A percentile compares a stretch with the other conserved stretches of the same genome.
phyloP scores from a whole-genome alignment of 768 basidiomycete genomes.

The Hemileccinum rubropunctum region DNA sequence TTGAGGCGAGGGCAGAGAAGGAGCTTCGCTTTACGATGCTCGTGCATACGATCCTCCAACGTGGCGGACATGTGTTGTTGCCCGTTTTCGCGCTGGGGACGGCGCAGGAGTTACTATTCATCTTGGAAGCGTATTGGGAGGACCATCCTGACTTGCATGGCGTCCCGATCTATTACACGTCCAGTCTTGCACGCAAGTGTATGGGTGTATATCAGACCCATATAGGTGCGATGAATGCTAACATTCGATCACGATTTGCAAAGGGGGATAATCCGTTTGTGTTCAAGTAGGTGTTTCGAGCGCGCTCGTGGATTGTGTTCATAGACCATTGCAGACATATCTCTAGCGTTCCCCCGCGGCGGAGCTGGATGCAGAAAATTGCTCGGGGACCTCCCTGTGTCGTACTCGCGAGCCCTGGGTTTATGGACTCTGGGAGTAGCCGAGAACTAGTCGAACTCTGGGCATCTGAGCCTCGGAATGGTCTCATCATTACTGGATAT shows the following conservation, averaged over 20 bases:
- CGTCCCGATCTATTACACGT: slow-evolving; percentile 93
- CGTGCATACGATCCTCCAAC: slow-evolving; percentile 87
- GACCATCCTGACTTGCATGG: slow-evolving; percentile 90
- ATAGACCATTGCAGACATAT: slow-evolving; percentile 52
- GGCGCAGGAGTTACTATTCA: slow-evolving; percentile 88
- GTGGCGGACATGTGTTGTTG: slow-evolving; percentile 92
- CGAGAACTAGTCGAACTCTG: slow-evolving; percentile 91
- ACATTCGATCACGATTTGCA: slow-evolving; percentile 86
- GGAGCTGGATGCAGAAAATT: slow-evolving; percentile 84
- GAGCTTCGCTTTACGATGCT: slow-evolving; percentile 84
- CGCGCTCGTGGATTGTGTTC: not conserved
- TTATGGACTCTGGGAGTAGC: slow-evolving; percentile 87
- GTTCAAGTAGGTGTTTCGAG: slow-evolving; percentile 71
- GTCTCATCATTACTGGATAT: slow-evolving; percentile 92
- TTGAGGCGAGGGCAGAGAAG: slow-evolving; percentile 84
- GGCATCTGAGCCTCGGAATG: slow-evolving; percentile 94
- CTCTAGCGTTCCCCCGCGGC: slow-evolving; percentile 69
- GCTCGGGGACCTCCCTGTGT: slow-evolving; percentile 93
- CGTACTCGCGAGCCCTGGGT: slow-evolving; percentile 91
- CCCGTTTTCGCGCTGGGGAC: slow-evolving; percentile 94
- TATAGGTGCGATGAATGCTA: slow-evolving; percentile 94
- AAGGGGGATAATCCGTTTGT: slow-evolving; percentile 96
- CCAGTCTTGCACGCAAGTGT: slow-evolving; percentile 88
- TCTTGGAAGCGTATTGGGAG: slow-evolving; percentile 96
- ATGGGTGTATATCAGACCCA: slow-evolving; percentile 98